Percentiles rank a stretch among this genome's conserved stretches.
These are phyloP conservation scores for Tulasnella sp. DNA, from an alignment of 768 basidiomycete species.

Conservation along the genomic window DNA sequence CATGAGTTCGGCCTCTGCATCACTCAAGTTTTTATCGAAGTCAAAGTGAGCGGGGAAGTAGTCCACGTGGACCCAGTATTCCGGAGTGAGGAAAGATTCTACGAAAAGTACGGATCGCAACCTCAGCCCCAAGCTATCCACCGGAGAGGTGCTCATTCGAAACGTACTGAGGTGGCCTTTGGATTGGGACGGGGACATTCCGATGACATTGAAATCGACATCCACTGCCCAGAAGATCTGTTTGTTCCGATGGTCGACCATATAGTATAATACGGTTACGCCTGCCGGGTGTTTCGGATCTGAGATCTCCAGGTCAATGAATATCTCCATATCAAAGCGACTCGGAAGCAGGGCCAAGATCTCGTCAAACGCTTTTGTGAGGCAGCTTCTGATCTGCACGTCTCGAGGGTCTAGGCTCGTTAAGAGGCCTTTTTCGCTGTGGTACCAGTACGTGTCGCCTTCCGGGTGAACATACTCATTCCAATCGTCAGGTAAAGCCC, in stretches of 20 bases:
- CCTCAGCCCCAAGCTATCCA: background rate
- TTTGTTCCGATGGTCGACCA: background rate
- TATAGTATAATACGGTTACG: background rate
- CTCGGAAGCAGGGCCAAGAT: background rate
- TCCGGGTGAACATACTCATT: background rate
- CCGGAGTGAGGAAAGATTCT: slow-evolving; percentile 12
- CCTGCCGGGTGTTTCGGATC: background rate
- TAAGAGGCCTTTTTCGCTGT: background rate
- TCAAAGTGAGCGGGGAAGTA: background rate
- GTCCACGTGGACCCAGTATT: slow-evolving; percentile 16
- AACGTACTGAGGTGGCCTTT: background rate
- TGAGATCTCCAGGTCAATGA: background rate
- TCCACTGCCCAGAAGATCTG: slow-evolving; percentile 9
- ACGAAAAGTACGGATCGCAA: background rate
- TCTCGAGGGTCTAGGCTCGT: slow-evolving; percentile 9
- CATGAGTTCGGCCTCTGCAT: slow-evolving; percentile 3
- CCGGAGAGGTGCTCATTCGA: no score
- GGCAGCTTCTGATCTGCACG: background rate
- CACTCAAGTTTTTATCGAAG: background rate
- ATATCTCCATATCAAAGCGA: background rate
- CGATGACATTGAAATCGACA: background rate
- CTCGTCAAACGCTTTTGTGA: background rate
- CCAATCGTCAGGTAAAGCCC: background rate
- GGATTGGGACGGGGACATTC: background rate
- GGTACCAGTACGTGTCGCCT: slow-evolving; percentile 9